These are phyloP conservation scores for Xylariaceae sp. DNA, from an alignment of 2,329 filamentous ascomycete species.

Conservation along the genomic window DNA sequence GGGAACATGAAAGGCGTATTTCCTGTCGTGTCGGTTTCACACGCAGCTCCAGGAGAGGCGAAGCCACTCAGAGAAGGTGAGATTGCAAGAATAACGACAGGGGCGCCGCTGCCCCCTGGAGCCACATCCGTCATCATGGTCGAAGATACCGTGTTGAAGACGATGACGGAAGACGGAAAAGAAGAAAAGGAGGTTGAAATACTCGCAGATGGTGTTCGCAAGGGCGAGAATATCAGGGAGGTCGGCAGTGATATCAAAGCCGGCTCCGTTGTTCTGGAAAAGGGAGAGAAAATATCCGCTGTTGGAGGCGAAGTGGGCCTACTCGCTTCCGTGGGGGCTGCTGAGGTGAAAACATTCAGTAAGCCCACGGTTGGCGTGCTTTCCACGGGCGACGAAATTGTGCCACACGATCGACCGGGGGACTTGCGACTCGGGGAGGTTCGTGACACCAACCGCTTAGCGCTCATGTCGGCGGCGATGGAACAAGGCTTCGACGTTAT, in stretches of 20 bases:
- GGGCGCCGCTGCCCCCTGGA: constrained; percentile 80
- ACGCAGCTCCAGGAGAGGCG: constrained; percentile 69
- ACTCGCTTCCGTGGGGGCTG: constrained; percentile 75
- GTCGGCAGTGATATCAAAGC: constrained; percentile 79
- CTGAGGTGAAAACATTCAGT: constrained; percentile 64
- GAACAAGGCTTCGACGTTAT: constrained; percentile 73
- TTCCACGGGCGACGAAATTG: constrained; percentile 92
- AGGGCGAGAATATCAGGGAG: constrained; percentile 85
- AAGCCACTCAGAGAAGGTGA: constrained; percentile 63
- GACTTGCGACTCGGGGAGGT: constrained; percentile 74
- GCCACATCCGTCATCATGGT: constrained; percentile 95
- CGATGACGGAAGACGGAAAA: constrained; percentile 68
- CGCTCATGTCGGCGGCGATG: constrained; percentile 69
- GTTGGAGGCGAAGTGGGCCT: constrained; percentile 89
- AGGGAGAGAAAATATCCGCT: constrained; percentile 77
- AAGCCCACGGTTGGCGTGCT: constrained; percentile 78
- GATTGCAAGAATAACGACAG: constrained; percentile 88
- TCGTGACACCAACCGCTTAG: constrained; percentile 86
- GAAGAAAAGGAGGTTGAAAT: constrained; percentile 91
- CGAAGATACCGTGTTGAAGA: constrained; percentile 78
- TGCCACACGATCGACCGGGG: constrained; percentile 61
- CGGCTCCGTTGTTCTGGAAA: constrained; percentile 63
- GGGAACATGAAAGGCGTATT: constrained; percentile 71
- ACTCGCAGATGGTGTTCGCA: constrained; percentile 65
- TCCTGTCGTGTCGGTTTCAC: constrained; percentile 79